Percentiles rank a stretch among this genome's conserved stretches.
These are phyloP conservation scores for Lecanoromycetidae sp. DNA, from an alignment of 2,329 filamentous ascomycete species.

Conservation along the genomic window DNA sequence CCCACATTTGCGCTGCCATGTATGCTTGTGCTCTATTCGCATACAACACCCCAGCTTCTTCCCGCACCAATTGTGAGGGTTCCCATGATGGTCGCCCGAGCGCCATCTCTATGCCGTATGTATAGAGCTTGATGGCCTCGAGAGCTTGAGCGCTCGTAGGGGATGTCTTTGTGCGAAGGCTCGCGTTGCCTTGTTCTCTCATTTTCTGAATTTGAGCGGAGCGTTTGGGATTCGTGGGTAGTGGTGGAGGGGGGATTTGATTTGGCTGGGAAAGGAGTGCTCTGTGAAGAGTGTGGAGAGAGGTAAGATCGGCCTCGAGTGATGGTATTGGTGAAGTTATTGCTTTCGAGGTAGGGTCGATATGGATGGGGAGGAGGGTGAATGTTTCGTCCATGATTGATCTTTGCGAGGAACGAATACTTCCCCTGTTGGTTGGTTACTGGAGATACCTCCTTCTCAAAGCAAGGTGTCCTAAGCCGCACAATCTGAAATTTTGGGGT, in stretches of 20 bases:
- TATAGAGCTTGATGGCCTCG: slow-evolving; percentile 47
- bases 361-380: slow-evolving; percentile 65
- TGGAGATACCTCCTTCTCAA: background rate
- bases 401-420: too few relatives aligned
- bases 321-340: slow-evolving; percentile 41
- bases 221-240: slow-evolving; percentile 88
- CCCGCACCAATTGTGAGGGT: slow-evolving; percentile 65
- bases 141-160: slow-evolving; percentile 36
- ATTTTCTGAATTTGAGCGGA: slow-evolving; percentile 79
- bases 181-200: slow-evolving; percentile 45
- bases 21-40: slow-evolving; percentile 82
- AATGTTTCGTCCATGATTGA: slow-evolving; percentile 49
- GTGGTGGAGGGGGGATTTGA: slow-evolving; percentile 62
- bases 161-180: slow-evolving; percentile 55
- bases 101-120: slow-evolving; percentile 82
- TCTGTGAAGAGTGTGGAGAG: slow-evolving; percentile 70
- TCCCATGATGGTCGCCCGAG: slow-evolving; percentile 75
- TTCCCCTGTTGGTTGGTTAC: too few relatives aligned
- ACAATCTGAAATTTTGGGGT: too few relatives aligned
- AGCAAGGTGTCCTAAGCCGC: too few relatives aligned
- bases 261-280: slow-evolving; percentile 56
- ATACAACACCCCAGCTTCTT: slow-evolving; percentile 70
- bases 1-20: slow-evolving; percentile 72
- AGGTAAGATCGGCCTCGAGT: slow-evolving; percentile 47
- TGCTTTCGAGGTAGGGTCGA: slow-evolving; percentile 73